Evolutionary conservation across 345 rosid genomes (phyloP), one percentile per base, ranked within the genome.

Genomic region (Eucalyptus curtisii): DNA sequence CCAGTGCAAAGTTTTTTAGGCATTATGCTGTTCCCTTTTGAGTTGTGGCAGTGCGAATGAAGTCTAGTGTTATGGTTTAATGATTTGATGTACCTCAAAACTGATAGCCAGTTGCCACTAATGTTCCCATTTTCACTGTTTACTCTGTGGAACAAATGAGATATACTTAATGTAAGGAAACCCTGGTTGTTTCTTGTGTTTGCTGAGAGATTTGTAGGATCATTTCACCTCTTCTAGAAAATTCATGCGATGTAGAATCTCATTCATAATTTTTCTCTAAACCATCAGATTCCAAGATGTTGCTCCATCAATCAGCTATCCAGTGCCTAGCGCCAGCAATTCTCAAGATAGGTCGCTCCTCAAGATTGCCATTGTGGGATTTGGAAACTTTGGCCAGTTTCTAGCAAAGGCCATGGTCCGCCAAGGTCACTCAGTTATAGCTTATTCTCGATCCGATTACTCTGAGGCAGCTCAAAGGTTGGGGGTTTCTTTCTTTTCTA

Each of bases 321-420:
- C 85, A 49, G 89, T 90, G 5, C 50, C 76, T 86, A 55, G 90
- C 59, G 86, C 94, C 45, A 90, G 88, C 17, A 49, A 84, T 85
- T 71, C 89, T 44, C 90, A 88, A 89, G 93, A 91, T n/a, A 86
- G 89, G 66, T 91, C 93, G 14, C 94, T 92, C 91, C 94, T 96
- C 42, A 96, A 96, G 93, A 92, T 97, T 89, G 98, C 90, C 71
- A 92, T 97, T 64, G 91, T 97, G 15, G 99, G 98, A 84, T 97
- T 97, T 87, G 98, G 98, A 2, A 96, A 96, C 88, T 96, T 95
- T 24, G 97, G 98, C 80, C 98, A 95, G 86, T 97, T 97, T 91
- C 93, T 95, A 25, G 97, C 95, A 0, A 96, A 93, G 88, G 91
- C 96, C 20, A 86, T 96, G 27, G 94, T 90, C 49, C 89, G 87